Evolutionary conservation across 176 grass and related monocot species (phyloP).

Genomic region (Bolboschoenus planiculmis): DNA sequence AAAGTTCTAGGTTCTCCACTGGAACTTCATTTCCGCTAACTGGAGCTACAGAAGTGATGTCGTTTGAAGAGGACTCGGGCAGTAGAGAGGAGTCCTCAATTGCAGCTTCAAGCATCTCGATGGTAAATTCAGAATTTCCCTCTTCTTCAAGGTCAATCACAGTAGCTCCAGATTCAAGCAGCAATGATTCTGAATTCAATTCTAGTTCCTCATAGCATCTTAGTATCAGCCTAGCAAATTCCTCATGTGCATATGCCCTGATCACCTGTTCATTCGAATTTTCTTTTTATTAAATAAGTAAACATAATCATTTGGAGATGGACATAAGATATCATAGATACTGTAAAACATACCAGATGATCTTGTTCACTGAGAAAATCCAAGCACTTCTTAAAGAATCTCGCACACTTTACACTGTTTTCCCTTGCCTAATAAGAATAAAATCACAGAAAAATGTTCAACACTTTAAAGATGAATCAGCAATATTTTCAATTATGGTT

Average conservation of each 20-base stretch:
- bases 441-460: slow-evolving; percentile 11
- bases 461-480: not conserved
- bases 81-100: slow-evolving; percentile 4
- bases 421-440: slow-evolving; percentile 56
- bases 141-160: slow-evolving; percentile 85
- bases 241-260: slow-evolving; percentile 86
- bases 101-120: slow-evolving; percentile 39
- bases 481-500: not conserved
- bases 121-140: slow-evolving; percentile 46
- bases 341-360: slow-evolving; percentile 65
- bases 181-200: slow-evolving; percentile 66
- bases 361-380: slow-evolving; percentile 93
- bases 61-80: not conserved
- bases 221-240: slow-evolving; percentile 93
- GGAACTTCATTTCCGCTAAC: slow-evolving; percentile 27
- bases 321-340: slow-evolving; percentile 1
- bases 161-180: slow-evolving; percentile 84
- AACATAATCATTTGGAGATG: not conserved
- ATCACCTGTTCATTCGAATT: slow-evolving; percentile 56
- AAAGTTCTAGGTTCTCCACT: slow-evolving; percentile 52
- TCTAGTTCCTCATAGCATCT: slow-evolving; percentile 92
- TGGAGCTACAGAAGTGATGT: slow-evolving; percentile 35
- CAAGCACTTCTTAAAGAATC: slow-evolving; percentile 94
- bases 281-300: not conserved
- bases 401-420: slow-evolving; percentile 79